A percentile compares a stretch with the other conserved stretches of the same genome.
These are phyloP conservation scores for Cladorrhinum sp. DNA, from an alignment of 2,329 filamentous ascomycete species.

Conservation along the genomic window DNA sequence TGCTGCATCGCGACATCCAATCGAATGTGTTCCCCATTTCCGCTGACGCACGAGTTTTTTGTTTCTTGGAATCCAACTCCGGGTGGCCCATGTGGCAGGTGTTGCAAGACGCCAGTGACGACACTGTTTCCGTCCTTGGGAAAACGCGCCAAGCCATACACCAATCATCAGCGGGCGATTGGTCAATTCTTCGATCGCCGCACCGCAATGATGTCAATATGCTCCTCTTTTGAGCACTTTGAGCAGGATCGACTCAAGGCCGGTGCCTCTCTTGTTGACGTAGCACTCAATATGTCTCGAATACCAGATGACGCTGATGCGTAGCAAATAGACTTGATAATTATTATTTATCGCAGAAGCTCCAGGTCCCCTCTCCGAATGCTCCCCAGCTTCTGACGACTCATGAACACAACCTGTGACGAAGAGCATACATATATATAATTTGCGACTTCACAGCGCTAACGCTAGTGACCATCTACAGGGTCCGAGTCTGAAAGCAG, in stretches of 20 bases:
- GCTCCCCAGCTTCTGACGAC: neutral
- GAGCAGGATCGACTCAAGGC: neutral
- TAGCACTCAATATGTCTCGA: neutral
- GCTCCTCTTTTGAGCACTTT: neutral
- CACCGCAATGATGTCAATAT: conserved; percentile 8
- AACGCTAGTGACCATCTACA: neutral
- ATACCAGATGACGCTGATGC: conserved; percentile 1
- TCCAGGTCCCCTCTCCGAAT: neutral
- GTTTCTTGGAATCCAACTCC: neutral
- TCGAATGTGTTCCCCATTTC: neutral
- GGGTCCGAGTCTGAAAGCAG: neutral
- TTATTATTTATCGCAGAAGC: neutral
- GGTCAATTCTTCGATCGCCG: neutral
- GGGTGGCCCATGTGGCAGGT: neutral
- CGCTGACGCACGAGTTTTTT: neutral
- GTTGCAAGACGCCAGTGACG: conserved; percentile 3
- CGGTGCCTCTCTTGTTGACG: neutral
- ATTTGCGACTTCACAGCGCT: neutral
- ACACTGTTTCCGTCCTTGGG: conserved; percentile 4
- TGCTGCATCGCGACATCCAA: too few species aligned
- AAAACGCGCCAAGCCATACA: conserved; percentile 1
- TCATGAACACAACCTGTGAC: neutral
- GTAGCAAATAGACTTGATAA: neutral
- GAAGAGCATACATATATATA: neutral
- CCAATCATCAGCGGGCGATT: neutral